These are phyloP conservation scores for Cyberlindnera mrakii DNA, from an alignment of 805 yeast genomes.

Conservation along the genomic window DNA sequence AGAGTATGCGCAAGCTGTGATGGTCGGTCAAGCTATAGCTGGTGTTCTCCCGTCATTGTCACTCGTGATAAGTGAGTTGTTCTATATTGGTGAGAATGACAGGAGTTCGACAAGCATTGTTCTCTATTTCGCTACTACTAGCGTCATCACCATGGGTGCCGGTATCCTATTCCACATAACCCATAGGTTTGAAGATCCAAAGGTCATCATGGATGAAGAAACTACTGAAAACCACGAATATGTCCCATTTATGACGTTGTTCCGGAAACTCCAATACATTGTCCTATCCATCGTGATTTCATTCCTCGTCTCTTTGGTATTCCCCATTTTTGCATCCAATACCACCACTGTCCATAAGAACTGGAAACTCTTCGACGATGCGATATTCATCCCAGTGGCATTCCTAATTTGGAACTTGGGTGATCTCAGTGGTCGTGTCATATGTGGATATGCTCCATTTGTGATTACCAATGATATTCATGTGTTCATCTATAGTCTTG, in stretches of 20 bases:
- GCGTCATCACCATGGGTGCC: constrained; percentile 38
- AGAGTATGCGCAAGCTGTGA: constrained; percentile 77
- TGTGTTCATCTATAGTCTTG: constrained; percentile 48
- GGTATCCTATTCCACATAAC: constrained; percentile 34
- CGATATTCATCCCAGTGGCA: constrained; percentile 65
- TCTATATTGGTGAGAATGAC: constrained; percentile 20
- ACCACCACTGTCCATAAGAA: constrained; percentile 44
- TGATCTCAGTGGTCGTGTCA: constrained; percentile 71
- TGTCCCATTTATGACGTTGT: constrained; percentile 55
- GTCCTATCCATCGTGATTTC: constrained; percentile 67
- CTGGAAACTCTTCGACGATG: constrained; percentile 19
- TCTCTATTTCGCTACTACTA: constrained; percentile 45
- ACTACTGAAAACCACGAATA: constrained; percentile 21
- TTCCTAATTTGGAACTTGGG: constrained; percentile 87
- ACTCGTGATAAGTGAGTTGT: constrained; percentile 47
- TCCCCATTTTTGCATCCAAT: constrained; percentile 85
- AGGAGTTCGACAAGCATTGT: constrained; percentile 22
- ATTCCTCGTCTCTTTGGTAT: constrained; percentile 67
- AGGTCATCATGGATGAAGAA: constrained; percentile 7
- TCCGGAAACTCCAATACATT: constrained; percentile 56
- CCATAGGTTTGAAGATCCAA: constrained; percentile 20
- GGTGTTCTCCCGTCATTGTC: constrained; percentile 87
- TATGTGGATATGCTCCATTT: constrained; percentile 45
- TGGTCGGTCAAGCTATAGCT: constrained; percentile 93
- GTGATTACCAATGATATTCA: constrained; percentile 37